Conservation (phyloP, 768 basidiomycete species). For the Hericium erinaceus region DNA sequence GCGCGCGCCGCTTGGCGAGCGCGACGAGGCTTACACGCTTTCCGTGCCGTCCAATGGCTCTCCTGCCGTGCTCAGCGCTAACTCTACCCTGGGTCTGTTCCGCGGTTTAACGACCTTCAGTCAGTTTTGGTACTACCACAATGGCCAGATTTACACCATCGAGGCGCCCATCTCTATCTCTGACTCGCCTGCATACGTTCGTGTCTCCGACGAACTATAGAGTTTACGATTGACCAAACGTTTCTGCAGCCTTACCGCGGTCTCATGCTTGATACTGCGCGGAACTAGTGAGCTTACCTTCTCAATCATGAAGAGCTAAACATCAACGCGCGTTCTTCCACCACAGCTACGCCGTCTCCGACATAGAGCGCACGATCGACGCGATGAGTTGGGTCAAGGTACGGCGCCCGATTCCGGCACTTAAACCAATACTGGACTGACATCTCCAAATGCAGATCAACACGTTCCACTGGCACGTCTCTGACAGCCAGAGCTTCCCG, state of each 20-base stretch:
- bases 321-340: neutral
- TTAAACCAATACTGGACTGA: neutral
- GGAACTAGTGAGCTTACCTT: conserved; percentile 54
- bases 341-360: conserved; percentile 47
- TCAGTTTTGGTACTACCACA: conserved; percentile 39
- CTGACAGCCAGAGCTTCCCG: conserved; percentile 45
- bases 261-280: conserved; percentile 71
- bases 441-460: conserved; percentile 26
- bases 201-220: conserved; percentile 3
- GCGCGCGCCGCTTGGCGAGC: conserved; percentile 22
- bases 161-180: conserved; percentile 31
- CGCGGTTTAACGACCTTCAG: conserved; percentile 48
- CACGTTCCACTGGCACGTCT: conserved; percentile 39
- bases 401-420: neutral
- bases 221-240: neutral
- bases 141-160: conserved; percentile 27
- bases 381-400: conserved; percentile 63
- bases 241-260: conserved; percentile 56
- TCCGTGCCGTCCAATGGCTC: conserved; percentile 28
- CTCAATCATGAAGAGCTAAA: neutral
- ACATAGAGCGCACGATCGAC: conserved; percentile 62
- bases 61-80: conserved; percentile 30
- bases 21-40: conserved; percentile 38
- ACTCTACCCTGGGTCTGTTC: conserved; percentile 39
- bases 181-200: conserved; percentile 41